Evolutionary conservation across 1,284 basidiomycete genomes (phyloP).

Genomic region (Malassezia obtusa): DNA sequence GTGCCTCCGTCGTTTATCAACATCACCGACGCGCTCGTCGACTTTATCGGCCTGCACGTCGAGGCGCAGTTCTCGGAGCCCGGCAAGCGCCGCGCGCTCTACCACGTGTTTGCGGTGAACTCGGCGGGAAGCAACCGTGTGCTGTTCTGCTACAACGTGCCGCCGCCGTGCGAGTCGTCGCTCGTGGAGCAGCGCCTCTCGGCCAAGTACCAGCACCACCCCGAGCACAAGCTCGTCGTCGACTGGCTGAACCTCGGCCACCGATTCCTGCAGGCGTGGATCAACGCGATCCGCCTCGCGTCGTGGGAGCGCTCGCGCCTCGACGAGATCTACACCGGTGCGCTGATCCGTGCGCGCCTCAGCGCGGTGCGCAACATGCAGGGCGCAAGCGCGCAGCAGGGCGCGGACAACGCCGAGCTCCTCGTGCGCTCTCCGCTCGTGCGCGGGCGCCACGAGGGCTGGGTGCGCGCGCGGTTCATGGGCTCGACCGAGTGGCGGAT

Average conservation of each 20-base stretch:
- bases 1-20: constrained; percentile 78
- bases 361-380: constrained; percentile 45
- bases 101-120: constrained; percentile 73
- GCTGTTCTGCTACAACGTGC: constrained; percentile 57
- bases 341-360: constrained; percentile 57
- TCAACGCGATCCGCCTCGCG: constrained; percentile 76
- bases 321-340: constrained; percentile 94
- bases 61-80: constrained; percentile 52
- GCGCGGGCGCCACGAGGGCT: constrained; percentile 75
- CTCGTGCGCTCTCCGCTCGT: constrained; percentile 28
- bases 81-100: constrained; percentile 55
- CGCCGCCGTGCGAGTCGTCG: constrained; percentile 33
- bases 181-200: constrained; percentile 30
- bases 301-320: constrained; percentile 91
- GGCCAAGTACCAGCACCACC: constrained; percentile 26
- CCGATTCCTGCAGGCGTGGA: constrained; percentile 56
- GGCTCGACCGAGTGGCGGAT: constrained; percentile 93
- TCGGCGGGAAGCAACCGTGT: constrained; percentile 85
- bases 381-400: constrained; percentile 10
- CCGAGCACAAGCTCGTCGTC: constrained; percentile 37
- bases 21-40: constrained; percentile 65
- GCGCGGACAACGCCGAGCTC: constrained; percentile 6
- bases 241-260: constrained; percentile 39
- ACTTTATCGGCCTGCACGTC: constrained; percentile 53
- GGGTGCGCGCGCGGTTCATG: constrained; percentile 80